These are phyloP conservation scores for Papiliotrema fonsecae DNA, from an alignment of 1,284 basidiomycete species.

Conservation along the genomic window DNA sequence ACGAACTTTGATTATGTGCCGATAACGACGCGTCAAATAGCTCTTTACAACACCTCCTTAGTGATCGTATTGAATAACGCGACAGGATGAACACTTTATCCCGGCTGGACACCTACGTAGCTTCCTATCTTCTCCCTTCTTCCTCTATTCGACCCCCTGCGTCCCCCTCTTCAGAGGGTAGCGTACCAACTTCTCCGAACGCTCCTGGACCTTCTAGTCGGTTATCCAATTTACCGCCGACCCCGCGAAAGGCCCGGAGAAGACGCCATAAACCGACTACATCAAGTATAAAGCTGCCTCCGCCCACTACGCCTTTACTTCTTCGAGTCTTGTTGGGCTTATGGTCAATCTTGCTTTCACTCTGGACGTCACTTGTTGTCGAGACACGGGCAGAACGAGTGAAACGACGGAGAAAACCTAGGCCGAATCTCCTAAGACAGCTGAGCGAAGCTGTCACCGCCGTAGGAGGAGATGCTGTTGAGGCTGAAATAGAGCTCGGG, in stretches of 20 bases:
- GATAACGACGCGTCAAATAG: too few species aligned
- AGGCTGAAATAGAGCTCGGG: too few species aligned
- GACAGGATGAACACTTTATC: constrained; percentile 36
- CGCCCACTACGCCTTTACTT: constrained; percentile 38
- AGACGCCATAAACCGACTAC: constrained; percentile 21
- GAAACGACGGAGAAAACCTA: constrained; percentile 8
- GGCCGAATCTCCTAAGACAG: neutral
- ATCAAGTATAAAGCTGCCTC: constrained; percentile 36
- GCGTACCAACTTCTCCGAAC: neutral
- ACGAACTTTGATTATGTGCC: too few species aligned
- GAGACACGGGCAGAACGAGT: constrained; percentile 37
- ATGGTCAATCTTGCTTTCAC: constrained; percentile 40
- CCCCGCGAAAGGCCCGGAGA: neutral
- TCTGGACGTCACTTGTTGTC: constrained; percentile 43
- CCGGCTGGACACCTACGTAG: constrained; percentile 31
- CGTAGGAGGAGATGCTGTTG: constrained; percentile 5
- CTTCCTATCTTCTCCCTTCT: constrained; percentile 10
- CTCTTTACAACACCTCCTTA: too few species aligned
- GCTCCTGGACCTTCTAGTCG: constrained; percentile 5
- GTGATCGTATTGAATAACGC: too few species aligned
- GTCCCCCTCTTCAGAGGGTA: neutral
- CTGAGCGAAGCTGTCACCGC: constrained; percentile 7
- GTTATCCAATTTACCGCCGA: constrained; percentile 8
- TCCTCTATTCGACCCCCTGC: neutral
- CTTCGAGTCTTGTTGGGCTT: constrained; percentile 37